Conservation (phyloP, 1,284 basidiomycete genomes). For the Fomitiporia mediterranea region DNA sequence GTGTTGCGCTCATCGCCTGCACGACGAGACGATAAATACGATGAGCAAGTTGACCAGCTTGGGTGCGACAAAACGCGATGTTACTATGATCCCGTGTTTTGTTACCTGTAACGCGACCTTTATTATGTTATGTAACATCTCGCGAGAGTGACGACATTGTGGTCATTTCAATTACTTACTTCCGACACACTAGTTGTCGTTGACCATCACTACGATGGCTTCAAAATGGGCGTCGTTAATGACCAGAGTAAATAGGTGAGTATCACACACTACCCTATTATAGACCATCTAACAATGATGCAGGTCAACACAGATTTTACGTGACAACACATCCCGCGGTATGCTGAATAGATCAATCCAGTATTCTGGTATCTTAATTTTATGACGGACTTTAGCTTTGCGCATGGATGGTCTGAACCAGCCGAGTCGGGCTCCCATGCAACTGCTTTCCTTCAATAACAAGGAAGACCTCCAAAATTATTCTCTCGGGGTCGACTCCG, state of each 20-base stretch:
- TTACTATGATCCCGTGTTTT: slow-evolving; percentile 4
- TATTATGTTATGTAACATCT: neutral
- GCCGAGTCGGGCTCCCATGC: slow-evolving; percentile 51
- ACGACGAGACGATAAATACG: neutral
- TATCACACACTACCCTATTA: neutral
- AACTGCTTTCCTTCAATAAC: slow-evolving; percentile 60
- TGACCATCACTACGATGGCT: slow-evolving; percentile 2
- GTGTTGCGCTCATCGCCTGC: slow-evolving; percentile 4
- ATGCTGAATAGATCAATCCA: neutral
- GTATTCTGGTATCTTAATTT: neutral
- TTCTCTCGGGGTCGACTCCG: slow-evolving; percentile 75
- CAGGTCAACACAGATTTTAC: slow-evolving; percentile 8
- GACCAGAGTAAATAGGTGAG: slow-evolving; percentile 14
- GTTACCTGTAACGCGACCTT: neutral
- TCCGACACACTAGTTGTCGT: neutral
- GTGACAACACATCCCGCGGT: slow-evolving; percentile 17
- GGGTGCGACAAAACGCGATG: slow-evolving; percentile 7
- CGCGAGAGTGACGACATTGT: neutral
- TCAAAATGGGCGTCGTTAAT: slow-evolving; percentile 16
- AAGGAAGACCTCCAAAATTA: slow-evolving; percentile 54
- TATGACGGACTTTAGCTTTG: slow-evolving; percentile 42
- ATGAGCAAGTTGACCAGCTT: neutral
- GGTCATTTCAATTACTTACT: too few species aligned
- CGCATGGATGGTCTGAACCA: slow-evolving; percentile 69
- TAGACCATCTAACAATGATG: neutral